phyloP scores from a whole-genome alignment of 768 basidiomycete genomes.

The Mycena epipterygia region DNA sequence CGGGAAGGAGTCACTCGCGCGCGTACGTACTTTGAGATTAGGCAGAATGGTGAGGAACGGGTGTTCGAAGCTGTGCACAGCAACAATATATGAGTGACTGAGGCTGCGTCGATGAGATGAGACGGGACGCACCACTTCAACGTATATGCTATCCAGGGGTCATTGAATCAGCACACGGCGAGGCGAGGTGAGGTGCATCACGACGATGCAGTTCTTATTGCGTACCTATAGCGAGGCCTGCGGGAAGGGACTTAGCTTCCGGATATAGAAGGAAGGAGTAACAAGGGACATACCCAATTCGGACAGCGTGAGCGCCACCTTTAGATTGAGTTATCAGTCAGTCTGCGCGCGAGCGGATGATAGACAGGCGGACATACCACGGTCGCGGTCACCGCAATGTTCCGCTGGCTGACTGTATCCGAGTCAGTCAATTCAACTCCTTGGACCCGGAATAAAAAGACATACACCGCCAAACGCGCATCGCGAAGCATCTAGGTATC shows the following conservation, averaged over 20 bases:
- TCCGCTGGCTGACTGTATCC: slow-evolving; percentile 67
- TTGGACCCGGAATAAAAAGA: neutral
- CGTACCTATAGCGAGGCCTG: slow-evolving; percentile 57
- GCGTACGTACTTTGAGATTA: slow-evolving; percentile 54
- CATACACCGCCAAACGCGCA: slow-evolving; percentile 76
- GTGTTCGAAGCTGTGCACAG: slow-evolving; percentile 55
- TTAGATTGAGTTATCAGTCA: neutral
- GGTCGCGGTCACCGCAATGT: slow-evolving; percentile 57
- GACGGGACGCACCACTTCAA: slow-evolving; percentile 55
- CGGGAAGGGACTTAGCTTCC: neutral
- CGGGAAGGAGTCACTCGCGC: too few relatives aligned
- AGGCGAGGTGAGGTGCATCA: neutral
- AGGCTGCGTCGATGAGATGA: neutral
- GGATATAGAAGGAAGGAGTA: neutral
- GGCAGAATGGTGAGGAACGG: slow-evolving; percentile 46
- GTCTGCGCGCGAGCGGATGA: neutral
- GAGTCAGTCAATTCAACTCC: neutral
- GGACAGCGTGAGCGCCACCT: slow-evolving; percentile 57
- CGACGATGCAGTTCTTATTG: neutral
- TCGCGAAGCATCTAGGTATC: slow-evolving; percentile 61
- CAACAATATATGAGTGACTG: neutral
- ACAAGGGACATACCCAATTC: slow-evolving; percentile 57
- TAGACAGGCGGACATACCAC: slow-evolving; percentile 58
- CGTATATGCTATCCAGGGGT: slow-evolving; percentile 54
- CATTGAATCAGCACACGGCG: neutral